A percentile compares a stretch with the other conserved stretches of the same genome.
Evolutionary conservation across 495 filamentous ascomycete genomes (phyloP).

Genomic region (Tricharina praecox): DNA sequence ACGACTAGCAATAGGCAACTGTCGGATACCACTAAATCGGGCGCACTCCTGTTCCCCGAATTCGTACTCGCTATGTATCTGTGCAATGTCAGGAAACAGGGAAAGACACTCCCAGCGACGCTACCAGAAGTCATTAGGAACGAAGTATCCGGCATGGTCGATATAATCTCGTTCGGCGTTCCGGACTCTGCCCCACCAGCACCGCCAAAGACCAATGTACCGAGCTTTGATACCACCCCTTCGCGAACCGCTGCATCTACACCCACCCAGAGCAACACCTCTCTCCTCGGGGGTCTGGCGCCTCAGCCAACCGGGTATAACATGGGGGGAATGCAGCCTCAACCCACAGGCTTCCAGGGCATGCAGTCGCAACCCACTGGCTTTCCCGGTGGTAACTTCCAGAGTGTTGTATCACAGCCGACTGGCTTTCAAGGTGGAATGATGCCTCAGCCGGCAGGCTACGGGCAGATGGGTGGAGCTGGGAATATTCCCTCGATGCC

Average conservation of each 20-base stretch:
- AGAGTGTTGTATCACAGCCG: conserved; percentile 10
- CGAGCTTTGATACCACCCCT: conserved; percentile 49
- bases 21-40: conserved; percentile 93
- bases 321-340: conserved; percentile 28
- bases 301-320: conserved; percentile 36
- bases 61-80: conserved; percentile 98
- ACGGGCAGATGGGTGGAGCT: conserved; percentile 10
- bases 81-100: conserved; percentile 80
- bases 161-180: conserved; percentile 93
- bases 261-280: conserved; percentile 19
- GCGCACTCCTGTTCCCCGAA: conserved; percentile 92
- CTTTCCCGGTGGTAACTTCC: conserved; percentile 26
- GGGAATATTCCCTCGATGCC: conserved; percentile 61
- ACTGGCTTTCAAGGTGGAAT: conserved; percentile 14
- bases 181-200: conserved; percentile 49
- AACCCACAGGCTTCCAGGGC: conserved; percentile 34
- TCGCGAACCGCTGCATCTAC: conserved; percentile 11
- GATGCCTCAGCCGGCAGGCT: conserved; percentile 39
- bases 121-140: conserved; percentile 81
- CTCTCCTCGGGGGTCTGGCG: conserved; percentile 24
- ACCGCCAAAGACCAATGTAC: conserved; percentile 46
- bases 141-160: conserved; percentile 98
- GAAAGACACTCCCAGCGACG: conserved; percentile 54
- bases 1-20: conserved; percentile 44
- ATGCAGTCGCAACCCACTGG: conserved; percentile 27